Base-by-base conservation (phyloP, 1,139 yeast species). In the Yamadazyma friedrichii region DNA sequence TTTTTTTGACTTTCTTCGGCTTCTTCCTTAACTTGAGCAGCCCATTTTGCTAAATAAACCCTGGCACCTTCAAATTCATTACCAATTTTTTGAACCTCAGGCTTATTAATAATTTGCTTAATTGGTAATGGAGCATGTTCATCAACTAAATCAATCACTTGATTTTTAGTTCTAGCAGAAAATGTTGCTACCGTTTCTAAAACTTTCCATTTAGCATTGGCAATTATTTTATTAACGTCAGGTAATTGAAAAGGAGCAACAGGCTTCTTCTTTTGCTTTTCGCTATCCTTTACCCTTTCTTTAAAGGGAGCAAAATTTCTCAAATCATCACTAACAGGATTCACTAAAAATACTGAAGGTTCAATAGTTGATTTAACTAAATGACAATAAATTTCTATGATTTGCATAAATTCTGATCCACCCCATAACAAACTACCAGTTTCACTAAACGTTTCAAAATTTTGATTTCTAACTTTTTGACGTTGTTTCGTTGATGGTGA, bases 1-100 rank as follows among this genome's bases (percentile, higher is more conserved):
- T 71, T 70, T 35, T 75, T 70, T 45, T 86, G 82, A 36, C 85
- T 78, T 50, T 76, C 78, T 54, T 88, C 94, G 1, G 96, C 95
- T 58, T 93, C 96, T 54, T 89, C 94, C 52, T 93, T 94, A 20
- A 93, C 95, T 31, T 89, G 89, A 54, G 88, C 78, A 0, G 98
- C 98, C 98, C 98, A 93, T 65, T 89, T 89, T 4, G 98, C 98
- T 46, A 93, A 70, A 59, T 89, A 93, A 3, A 89, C 86, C 40
- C 91, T 75, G 0, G 97, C 97, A 37, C 93, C 82, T 55, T 91
- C 98, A 58, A 89, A 93, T 49, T 93, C 98, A 49, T 88, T 89
- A 43, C 94, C 88, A 22, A 91, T 79, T 42, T 74, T 77, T 51
- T 74, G 77, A 4, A 91, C 95, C 52, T 89, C 95, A 0, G 96